phyloP scores from a whole-genome alignment of 352 stramenopile genomes.

The Salisapilia sapeloensis region DNA sequence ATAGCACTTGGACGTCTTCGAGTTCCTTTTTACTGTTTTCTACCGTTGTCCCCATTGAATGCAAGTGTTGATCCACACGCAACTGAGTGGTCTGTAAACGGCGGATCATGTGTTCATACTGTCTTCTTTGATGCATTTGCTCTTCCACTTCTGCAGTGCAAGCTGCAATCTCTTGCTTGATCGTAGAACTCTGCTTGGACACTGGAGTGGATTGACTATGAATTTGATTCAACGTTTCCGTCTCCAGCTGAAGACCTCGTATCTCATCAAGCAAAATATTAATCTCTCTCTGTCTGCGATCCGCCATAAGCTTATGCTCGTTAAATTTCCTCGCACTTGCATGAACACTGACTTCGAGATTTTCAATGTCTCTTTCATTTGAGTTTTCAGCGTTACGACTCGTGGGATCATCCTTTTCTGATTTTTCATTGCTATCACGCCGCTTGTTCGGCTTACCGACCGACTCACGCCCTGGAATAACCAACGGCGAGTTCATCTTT shows the following conservation, averaged over 20 bases:
- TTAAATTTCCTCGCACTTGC: constrained; percentile 64
- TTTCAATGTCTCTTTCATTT: constrained; percentile 36
- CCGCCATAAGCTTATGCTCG: constrained; percentile 49
- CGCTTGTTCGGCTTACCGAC: too few species aligned
- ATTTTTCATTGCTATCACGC: too few species aligned
- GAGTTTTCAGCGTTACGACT: constrained; percentile 4
- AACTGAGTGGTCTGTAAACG: constrained; percentile 58
- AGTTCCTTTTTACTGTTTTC: constrained; percentile 41
- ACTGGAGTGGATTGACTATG: constrained; percentile 64
- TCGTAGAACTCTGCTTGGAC: constrained; percentile 46
- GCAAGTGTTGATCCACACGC: constrained; percentile 45
- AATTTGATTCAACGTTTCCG: constrained; percentile 38
- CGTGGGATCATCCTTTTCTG: constrained; percentile 22
- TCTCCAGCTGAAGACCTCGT: constrained; percentile 50
- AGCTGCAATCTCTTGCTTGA: constrained; percentile 49
- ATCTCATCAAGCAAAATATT: constrained; percentile 44
- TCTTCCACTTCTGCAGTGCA: constrained; percentile 63
- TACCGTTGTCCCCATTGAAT: constrained; percentile 43
- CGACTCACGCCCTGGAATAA: constrained; percentile 26
- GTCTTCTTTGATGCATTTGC: constrained; percentile 50
- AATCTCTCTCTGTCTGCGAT: constrained; percentile 45
- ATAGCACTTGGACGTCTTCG: constrained; percentile 58
- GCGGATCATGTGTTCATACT: constrained; percentile 72
- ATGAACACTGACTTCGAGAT: constrained; percentile 52
- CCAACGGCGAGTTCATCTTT: constrained; percentile 48